These are phyloP conservation scores for Apiotrichum montevideense DNA, from an alignment of 1,284 basidiomycete species.

Conservation along the genomic window DNA sequence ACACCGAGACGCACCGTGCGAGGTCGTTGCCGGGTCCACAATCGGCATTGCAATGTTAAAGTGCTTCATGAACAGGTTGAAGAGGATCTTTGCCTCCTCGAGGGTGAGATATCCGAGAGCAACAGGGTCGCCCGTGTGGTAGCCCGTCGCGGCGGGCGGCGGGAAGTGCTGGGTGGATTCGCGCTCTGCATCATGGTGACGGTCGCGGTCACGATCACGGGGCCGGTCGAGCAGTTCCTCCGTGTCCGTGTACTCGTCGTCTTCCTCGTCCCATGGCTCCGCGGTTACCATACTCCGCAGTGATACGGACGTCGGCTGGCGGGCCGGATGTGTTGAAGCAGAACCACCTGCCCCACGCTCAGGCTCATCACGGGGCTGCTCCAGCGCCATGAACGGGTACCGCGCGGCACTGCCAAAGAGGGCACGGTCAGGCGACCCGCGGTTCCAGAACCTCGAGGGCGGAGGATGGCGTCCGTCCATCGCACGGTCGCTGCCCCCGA, in stretches of 20 bases:
- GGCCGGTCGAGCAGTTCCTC: not conserved
- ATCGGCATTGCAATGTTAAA: conserved; percentile 26
- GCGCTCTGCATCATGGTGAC: not conserved
- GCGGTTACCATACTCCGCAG: conserved; percentile 19
- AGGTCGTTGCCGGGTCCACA: conserved; percentile 26
- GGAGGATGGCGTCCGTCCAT: not conserved
- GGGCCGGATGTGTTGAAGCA: not conserved
- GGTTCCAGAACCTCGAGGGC: conserved; percentile 10
- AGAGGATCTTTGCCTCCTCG: conserved; percentile 27
- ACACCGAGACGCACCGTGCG: conserved; percentile 14
- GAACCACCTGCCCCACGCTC: conserved; percentile 1
- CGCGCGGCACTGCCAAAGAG: conserved; percentile 10
- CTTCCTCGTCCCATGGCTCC: conserved; percentile 19
- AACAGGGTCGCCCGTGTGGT: conserved; percentile 23
- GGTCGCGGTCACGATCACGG: not conserved
- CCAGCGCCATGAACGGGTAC: conserved; percentile 18
- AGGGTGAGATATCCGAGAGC: conserved; percentile 24
- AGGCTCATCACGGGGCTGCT: not conserved
- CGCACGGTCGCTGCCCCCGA: not conserved
- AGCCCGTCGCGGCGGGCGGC: conserved; percentile 1
- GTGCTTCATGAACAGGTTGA: conserved; percentile 27
- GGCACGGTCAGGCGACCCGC: conserved; percentile 8
- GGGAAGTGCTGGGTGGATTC: not conserved
- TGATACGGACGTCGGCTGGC: conserved; percentile 12
- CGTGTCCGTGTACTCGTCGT: conserved; percentile 11